A percentile compares a stretch with the other conserved stretches of the same genome.
These are phyloP conservation scores for Barbarea vulgaris DNA, from an alignment of 345 rosid genomes.

Conservation along the genomic window DNA sequence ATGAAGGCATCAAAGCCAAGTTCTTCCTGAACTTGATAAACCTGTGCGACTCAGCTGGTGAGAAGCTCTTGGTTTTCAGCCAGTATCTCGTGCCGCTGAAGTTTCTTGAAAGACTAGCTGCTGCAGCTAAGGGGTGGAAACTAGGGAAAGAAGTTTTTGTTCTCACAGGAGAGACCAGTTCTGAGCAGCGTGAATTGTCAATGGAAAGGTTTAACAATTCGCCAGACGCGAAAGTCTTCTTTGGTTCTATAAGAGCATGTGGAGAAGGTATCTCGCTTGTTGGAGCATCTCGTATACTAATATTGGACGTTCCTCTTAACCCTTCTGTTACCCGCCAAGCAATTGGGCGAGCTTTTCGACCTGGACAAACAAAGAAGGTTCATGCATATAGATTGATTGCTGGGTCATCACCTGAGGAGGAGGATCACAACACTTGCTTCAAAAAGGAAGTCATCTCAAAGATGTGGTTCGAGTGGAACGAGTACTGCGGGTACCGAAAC, in stretches of 20 bases:
- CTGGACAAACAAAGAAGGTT: conserved; percentile 85
- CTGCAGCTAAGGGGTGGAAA: conserved; percentile 63
- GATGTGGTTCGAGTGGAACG: conserved; percentile 98
- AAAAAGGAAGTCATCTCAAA: conserved; percentile 84
- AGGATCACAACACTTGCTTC: conserved; percentile 75
- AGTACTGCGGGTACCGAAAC: conserved; percentile 61
- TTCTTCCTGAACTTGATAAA: conserved; percentile 74
- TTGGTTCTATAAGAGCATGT: conserved; percentile 95
- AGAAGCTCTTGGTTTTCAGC: conserved; percentile 85
- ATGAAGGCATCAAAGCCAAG: conserved; percentile 81
- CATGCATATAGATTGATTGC: conserved; percentile 81
- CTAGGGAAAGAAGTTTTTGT: conserved; percentile 65
- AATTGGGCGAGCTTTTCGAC: conserved; percentile 88
- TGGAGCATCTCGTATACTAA: conserved; percentile 89
- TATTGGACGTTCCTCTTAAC: conserved; percentile 86
- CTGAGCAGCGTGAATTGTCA: conserved; percentile 73
- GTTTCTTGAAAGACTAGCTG: conserved; percentile 70
- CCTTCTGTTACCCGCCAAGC: conserved; percentile 99
- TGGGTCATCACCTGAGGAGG: conserved; percentile 83
- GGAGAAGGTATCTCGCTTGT: conserved; percentile 97
- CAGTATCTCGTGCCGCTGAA: conserved; percentile 83
- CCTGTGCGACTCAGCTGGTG: conserved; percentile 72
- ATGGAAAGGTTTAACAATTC: conserved; percentile 88
- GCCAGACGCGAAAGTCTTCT: conserved; percentile 73
- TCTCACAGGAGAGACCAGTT: conserved; percentile 72